Conservation (phyloP, 192 early-diverging fungal genomes). For the Podila epigama region DNA sequence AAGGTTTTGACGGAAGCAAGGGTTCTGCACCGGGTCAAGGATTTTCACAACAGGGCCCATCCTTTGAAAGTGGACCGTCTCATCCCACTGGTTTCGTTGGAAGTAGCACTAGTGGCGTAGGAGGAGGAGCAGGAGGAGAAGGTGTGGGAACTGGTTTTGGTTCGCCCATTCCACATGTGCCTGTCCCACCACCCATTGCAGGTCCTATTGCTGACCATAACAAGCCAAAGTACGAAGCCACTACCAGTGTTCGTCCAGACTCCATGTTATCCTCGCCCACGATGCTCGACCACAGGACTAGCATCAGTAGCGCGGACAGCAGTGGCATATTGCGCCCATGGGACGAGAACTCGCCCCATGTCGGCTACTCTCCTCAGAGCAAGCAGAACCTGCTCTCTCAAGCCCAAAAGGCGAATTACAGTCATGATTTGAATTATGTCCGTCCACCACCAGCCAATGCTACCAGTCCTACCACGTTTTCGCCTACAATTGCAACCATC, state of each 20-base stretch:
- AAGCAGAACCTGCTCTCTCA: constrained; percentile 11
- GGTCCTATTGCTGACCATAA: neutral
- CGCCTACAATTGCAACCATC: constrained; percentile 16
- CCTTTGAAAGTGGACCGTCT: neutral
- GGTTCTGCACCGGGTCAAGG: neutral
- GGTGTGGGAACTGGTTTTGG: no score
- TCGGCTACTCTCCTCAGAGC: constrained; percentile 17
- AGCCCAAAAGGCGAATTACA: neutral
- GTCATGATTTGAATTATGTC: neutral
- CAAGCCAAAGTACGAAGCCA: neutral
- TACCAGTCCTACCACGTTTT: neutral
- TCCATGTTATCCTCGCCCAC: neutral
- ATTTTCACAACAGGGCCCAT: no score
- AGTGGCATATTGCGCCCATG: neutral
- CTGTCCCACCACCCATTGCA: neutral
- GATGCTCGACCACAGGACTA: neutral
- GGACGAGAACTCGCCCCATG: neutral
- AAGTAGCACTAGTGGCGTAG: neutral
- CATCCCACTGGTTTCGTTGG: neutral
- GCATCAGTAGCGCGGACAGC: neutral
- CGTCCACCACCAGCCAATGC: neutral
- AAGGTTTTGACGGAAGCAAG: neutral
- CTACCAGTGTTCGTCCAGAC: neutral
- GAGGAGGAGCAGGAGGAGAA: neutral
- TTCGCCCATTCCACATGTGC: no score